Percentiles rank a stretch among this genome's conserved stretches.
These are phyloP conservation scores for Sordaria brevicollis DNA, from an alignment of 495 filamentous ascomycete species.

Conservation along the genomic window DNA sequence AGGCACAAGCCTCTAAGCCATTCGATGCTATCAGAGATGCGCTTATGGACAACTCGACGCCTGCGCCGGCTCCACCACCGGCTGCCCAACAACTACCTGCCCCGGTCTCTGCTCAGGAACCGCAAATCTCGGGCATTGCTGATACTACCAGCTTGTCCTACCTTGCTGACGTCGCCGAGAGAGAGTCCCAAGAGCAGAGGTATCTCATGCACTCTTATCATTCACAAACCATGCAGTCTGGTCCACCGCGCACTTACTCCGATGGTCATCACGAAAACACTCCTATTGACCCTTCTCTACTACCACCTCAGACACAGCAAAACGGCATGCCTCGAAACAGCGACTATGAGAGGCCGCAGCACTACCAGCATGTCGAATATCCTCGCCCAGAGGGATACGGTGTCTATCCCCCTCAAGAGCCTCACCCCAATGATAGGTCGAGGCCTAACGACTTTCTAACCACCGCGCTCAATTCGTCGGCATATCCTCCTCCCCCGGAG, in stretches of 20 bases:
- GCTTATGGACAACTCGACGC: slow-evolving; percentile 22
- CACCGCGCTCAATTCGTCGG: slow-evolving; percentile 30
- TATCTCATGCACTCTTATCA: not conserved
- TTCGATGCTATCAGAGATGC: slow-evolving; percentile 41
- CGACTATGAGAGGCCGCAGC: not conserved
- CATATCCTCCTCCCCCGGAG: not conserved
- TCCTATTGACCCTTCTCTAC: not conserved
- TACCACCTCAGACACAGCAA: not conserved
- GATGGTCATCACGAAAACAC: not conserved
- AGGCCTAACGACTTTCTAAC: slow-evolving; percentile 28
- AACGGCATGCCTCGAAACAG: not conserved
- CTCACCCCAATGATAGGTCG: not conserved
- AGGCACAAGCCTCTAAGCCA: slow-evolving; percentile 22
- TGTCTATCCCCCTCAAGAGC: not conserved
- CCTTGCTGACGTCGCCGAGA: slow-evolving; percentile 22
- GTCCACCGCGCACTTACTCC: not conserved
- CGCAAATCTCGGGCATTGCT: not conserved
- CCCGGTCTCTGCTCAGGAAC: not conserved
- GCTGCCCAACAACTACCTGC: slow-evolving; percentile 2
- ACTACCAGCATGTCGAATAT: slow-evolving; percentile 5
- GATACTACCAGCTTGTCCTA: slow-evolving; percentile 15
- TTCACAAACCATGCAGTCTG: not conserved
- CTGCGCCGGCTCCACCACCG: slow-evolving; percentile 6
- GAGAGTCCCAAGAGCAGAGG: not conserved
- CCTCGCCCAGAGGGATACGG: not conserved